Evolutionary conservation across 441 rosid genomes (phyloP).

Genomic region (Populus hybrid): DNA sequence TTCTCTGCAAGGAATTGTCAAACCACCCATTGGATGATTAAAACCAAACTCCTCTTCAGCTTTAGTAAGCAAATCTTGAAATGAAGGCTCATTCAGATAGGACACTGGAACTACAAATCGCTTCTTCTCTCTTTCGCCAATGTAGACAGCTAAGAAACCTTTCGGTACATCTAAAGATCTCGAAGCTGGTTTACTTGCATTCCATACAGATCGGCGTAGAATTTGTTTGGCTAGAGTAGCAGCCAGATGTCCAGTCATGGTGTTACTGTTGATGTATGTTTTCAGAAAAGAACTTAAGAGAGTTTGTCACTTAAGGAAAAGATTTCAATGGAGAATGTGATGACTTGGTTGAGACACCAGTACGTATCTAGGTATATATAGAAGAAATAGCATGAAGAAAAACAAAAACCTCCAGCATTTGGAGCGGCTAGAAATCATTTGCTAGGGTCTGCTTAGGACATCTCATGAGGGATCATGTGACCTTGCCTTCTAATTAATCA

Average conservation of each 20-base stretch:
- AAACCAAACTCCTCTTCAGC: too few species aligned
- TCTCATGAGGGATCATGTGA: slow-evolving; percentile 3
- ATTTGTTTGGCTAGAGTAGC: slow-evolving; percentile 14
- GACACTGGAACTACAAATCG: too few species aligned
- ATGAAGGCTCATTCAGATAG: too few species aligned
- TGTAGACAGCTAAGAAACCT: too few species aligned
- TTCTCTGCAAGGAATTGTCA: too few species aligned
- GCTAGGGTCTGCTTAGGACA: slow-evolving; percentile 6
- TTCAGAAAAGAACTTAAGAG: neutral
- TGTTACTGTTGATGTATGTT: neutral
- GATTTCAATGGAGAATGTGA: neutral
- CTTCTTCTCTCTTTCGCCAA: too few species aligned
- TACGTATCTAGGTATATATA: neutral
- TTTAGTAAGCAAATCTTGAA: too few species aligned
- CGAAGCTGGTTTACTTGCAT: neutral
- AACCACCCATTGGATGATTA: too few species aligned
- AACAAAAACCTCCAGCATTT: neutral
- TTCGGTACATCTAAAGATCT: too few species aligned
- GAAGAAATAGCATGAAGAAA: neutral
- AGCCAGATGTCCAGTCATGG: slow-evolving; percentile 1
- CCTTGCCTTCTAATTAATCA: neutral
- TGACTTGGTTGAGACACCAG: neutral
- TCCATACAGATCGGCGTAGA: neutral
- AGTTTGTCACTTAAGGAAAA: neutral
- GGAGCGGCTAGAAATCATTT: neutral